Percentiles rank a stretch among this genome's conserved stretches.
These are phyloP conservation scores for Auricularia sp. DNA, from an alignment of 768 basidiomycete species.

Conservation along the genomic window DNA sequence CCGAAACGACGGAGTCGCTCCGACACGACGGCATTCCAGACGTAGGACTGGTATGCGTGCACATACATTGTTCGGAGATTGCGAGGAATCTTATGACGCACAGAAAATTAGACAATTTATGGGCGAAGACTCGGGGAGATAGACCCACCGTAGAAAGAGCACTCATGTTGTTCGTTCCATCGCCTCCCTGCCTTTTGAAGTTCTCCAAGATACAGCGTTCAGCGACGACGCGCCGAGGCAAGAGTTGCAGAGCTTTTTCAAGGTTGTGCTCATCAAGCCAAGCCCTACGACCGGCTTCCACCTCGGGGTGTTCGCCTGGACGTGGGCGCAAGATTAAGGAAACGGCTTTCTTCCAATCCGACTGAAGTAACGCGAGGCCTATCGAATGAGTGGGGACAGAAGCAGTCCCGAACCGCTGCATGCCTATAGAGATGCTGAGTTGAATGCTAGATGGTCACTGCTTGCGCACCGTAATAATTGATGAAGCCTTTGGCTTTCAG, in stretches of 20 bases:
- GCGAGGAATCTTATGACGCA: slow-evolving; percentile 64
- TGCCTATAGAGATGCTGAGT: slow-evolving; percentile 40
- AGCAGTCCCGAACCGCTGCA: slow-evolving; percentile 98
- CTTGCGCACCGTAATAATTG: slow-evolving; percentile 80
- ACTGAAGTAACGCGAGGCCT: slow-evolving; percentile 78
- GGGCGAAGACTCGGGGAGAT: background rate
- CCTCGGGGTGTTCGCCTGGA: slow-evolving; percentile 88
- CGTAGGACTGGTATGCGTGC: slow-evolving; percentile 96
- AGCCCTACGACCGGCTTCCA: slow-evolving; percentile 70
- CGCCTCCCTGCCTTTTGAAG: slow-evolving; percentile 69
- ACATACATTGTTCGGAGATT: slow-evolving; percentile 96
- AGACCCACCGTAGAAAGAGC: slow-evolving; percentile 64
- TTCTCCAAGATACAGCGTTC: slow-evolving; percentile 88
- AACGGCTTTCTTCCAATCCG: slow-evolving; percentile 84
- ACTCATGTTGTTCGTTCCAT: slow-evolving; percentile 76
- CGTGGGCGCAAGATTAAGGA: slow-evolving; percentile 71
- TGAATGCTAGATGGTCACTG: background rate
- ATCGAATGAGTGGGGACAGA: slow-evolving; percentile 92
- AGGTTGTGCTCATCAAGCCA: slow-evolving; percentile 81
- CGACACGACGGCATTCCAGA: slow-evolving; percentile 96
- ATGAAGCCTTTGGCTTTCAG: slow-evolving; percentile 85
- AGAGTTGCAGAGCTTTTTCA: slow-evolving; percentile 68
- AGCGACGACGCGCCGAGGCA: slow-evolving; percentile 88
- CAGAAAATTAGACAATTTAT: background rate
- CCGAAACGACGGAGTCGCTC: slow-evolving; percentile 81